Conservation (phyloP, 306 rosid genomes). For the Cicer judaicum region DNA sequence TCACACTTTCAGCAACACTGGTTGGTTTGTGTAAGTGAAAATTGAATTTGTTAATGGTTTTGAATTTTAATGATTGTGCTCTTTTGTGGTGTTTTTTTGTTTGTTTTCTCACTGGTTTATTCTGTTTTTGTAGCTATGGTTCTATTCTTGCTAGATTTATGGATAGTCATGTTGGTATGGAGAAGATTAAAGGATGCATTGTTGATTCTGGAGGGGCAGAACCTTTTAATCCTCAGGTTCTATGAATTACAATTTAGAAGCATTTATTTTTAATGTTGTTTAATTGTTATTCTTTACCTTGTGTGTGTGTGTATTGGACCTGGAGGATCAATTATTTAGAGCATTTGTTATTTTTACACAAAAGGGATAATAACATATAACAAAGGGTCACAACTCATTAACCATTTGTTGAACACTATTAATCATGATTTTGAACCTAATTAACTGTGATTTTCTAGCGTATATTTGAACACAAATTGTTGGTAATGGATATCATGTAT, state of each 20-base stretch:
- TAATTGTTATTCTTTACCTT: neutral
- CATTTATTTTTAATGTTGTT: neutral
- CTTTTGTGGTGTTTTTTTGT: neutral
- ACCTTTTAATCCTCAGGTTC: slow-evolving; percentile 84
- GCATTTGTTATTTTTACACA: too few relatives aligned
- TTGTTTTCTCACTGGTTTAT: neutral
- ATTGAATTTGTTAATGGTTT: neutral
- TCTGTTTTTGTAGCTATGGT: slow-evolving; percentile 68
- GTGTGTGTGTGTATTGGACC: neutral
- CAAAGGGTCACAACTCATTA: too few relatives aligned
- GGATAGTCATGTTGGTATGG: slow-evolving; percentile 56
- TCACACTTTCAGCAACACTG: slow-evolving; percentile 91
- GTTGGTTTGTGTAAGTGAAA: slow-evolving; percentile 84
- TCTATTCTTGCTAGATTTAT: slow-evolving; percentile 62
- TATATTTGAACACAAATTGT: too few relatives aligned
- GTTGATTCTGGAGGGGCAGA: slow-evolving; percentile 92
- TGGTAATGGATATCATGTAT: too few relatives aligned
- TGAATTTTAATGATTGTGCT: neutral
- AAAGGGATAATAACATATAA: too few relatives aligned
- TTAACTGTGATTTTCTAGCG: too few relatives aligned
- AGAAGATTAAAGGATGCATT: slow-evolving; percentile 78
- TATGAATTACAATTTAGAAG: neutral
- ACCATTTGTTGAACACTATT: too few relatives aligned
- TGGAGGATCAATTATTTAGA: neutral
- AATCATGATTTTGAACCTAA: too few relatives aligned